phyloP scores from a whole-genome alignment of 106 monocot genomes.

The Platanthera guangdongensis region DNA sequence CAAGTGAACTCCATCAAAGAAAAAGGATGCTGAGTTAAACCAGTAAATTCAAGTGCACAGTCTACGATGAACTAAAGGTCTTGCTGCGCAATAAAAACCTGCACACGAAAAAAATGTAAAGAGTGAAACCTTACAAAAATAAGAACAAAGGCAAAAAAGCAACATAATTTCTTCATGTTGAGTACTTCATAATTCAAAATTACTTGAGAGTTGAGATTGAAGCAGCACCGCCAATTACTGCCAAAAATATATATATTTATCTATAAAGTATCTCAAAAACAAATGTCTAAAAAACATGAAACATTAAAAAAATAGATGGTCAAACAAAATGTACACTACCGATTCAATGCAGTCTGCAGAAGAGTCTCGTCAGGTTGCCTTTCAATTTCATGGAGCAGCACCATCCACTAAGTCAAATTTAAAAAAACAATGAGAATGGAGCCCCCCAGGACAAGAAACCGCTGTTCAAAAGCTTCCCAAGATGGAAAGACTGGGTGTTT shows the following conservation, averaged over 20 bases:
- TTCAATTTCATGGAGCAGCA: conserved; percentile 38
- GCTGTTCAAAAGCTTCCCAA: conserved; percentile 63
- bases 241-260: conserved; percentile 6
- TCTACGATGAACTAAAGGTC: not conserved
- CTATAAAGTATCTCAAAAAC: not conserved
- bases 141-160: not conserved
- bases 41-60: not conserved
- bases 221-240: conserved; percentile 14
- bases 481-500: conserved; percentile 30
- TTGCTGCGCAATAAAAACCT: conserved; percentile 12
- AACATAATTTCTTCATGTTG: not conserved
- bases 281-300: not conserved
- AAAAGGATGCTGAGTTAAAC: not conserved
- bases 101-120: conserved; percentile 7
- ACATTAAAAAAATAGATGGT: not conserved
- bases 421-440: conserved; percentile 73
- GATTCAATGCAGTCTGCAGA: conserved; percentile 33
- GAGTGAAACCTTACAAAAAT: not conserved
- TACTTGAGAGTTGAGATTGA: conserved; percentile 18
- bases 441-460: conserved; percentile 49
- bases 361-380: conserved; percentile 31
- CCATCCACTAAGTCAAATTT: conserved; percentile 57
- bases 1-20: not conserved
- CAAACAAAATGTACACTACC: conserved; percentile 18
- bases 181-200: conserved; percentile 16